These are phyloP conservation scores for Termitomyces heimii DNA, from an alignment of 768 basidiomycete species.

Conservation along the genomic window DNA sequence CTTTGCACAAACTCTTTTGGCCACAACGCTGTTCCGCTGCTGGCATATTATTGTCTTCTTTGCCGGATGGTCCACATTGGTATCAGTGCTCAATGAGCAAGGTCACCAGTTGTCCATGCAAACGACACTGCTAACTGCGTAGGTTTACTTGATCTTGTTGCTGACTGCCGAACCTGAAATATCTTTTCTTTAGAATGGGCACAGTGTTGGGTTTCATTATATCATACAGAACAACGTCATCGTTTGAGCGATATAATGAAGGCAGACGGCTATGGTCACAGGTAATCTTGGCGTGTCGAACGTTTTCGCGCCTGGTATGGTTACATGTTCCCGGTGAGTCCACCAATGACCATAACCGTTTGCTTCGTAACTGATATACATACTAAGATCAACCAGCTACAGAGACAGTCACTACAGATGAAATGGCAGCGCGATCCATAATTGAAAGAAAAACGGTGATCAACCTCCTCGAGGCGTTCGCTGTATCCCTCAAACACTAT, in stretches of 20 bases:
- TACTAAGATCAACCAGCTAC: slow-evolving; percentile 17
- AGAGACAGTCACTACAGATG: slow-evolving; percentile 17
- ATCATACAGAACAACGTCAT: slow-evolving; percentile 65
- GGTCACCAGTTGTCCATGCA: slow-evolving; percentile 37
- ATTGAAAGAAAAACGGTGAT: slow-evolving; percentile 67
- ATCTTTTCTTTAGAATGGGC: slow-evolving; percentile 31
- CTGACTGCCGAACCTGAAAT: background rate
- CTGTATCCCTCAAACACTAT: slow-evolving; percentile 66
- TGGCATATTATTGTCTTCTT: slow-evolving; percentile 69
- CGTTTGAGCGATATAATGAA: slow-evolving; percentile 75
- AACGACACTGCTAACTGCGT: slow-evolving; percentile 66
- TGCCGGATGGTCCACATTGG: slow-evolving; percentile 51
- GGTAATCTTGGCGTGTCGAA: slow-evolving; percentile 52
- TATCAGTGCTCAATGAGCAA: slow-evolving; percentile 46
- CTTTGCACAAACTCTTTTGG: slow-evolving; percentile 35
- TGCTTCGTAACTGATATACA: background rate
- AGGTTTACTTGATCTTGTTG: slow-evolving; percentile 25
- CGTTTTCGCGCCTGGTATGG: slow-evolving; percentile 59
- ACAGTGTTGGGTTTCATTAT: slow-evolving; percentile 74
- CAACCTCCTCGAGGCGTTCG: slow-evolving; percentile 62
- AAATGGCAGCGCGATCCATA: slow-evolving; percentile 38
- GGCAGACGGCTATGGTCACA: slow-evolving; percentile 65
- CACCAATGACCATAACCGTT: background rate
- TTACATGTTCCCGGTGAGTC: slow-evolving; percentile 56
- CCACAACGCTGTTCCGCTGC: slow-evolving; percentile 46